These are phyloP conservation scores for Primulina huaijiensis DNA, from an alignment of 257 asterid species.

Conservation along the genomic window DNA sequence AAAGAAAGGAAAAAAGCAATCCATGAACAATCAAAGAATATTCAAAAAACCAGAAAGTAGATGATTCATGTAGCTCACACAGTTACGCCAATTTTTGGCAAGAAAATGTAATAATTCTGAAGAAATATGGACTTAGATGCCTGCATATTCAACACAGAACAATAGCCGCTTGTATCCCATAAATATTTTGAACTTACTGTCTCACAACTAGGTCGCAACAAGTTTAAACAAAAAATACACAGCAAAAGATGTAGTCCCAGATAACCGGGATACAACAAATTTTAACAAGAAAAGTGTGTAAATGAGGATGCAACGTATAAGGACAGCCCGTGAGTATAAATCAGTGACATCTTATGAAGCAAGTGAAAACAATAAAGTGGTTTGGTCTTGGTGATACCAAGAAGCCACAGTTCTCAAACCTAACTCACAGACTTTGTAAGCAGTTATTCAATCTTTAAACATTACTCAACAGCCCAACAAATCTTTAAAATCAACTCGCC, in stretches of 20 bases:
- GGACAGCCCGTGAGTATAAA: background rate
- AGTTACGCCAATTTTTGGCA: background rate
- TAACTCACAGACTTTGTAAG: background rate
- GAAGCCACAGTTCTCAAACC: constrained; percentile 9
- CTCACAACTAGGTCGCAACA: background rate
- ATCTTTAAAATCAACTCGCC: too few species aligned
- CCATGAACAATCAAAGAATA: background rate
- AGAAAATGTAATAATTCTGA: background rate
- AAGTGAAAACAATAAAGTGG: too few species aligned
- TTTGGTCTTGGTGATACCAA: too few species aligned
- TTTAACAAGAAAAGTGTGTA: background rate
- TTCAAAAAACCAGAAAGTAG: background rate
- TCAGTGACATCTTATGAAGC: background rate
- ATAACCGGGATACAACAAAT: background rate
- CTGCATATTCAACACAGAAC: background rate
- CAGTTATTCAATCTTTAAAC: background rate
- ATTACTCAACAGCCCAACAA: too few species aligned
- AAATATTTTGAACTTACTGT: background rate
- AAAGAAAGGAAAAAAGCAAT: background rate
- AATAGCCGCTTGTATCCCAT: background rate
- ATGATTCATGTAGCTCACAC: background rate
- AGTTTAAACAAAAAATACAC: background rate
- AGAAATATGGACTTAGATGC: background rate
- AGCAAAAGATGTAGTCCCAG: background rate
- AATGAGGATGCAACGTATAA: background rate